Evolutionary conservation across 2,329 filamentous ascomycete species (phyloP).

Genomic region (Arthrobotrys musiformis): DNA sequence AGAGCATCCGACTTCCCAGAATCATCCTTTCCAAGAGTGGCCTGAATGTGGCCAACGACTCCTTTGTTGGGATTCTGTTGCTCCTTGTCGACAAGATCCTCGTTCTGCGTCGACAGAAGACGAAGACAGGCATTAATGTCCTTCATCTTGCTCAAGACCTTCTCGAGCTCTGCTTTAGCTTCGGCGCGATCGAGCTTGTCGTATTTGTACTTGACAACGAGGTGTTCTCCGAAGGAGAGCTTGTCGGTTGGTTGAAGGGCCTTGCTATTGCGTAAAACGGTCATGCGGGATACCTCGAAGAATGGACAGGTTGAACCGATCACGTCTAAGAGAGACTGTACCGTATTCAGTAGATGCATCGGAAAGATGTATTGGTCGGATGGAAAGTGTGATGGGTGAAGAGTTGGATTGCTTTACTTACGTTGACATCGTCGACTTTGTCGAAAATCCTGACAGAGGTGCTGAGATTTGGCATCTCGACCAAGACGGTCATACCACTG

Average conservation of each 20-base stretch:
- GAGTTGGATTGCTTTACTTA: not conserved
- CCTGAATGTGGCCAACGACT: not conserved
- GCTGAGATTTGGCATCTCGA: conserved; percentile 5
- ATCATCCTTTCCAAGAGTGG: not conserved
- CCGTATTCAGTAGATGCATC: no score
- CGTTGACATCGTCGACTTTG: conserved; percentile 1
- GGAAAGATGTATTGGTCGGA: no score
- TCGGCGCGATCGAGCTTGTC: not conserved
- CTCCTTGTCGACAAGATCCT: not conserved
- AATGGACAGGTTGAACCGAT: not conserved
- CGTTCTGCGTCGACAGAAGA: not conserved
- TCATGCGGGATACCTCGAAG: not conserved
- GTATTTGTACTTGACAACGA: conserved; percentile 12
- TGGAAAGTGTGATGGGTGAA: not conserved
- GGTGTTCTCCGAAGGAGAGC: conserved; percentile 4
- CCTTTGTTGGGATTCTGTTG: not conserved
- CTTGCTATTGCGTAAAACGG: not conserved
- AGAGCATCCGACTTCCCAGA: not conserved
- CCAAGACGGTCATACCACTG: not conserved
- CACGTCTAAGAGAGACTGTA: not conserved
- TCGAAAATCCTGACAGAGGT: not conserved
- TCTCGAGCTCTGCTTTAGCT: not conserved
- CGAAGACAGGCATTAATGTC: not conserved
- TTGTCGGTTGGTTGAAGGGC: not conserved
- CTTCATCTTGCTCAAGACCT: not conserved